Evolutionary conservation across 1,139 yeast species (phyloP), one percentile per base, ranked within the genome.

Genomic region (Geotrichum fermentans): DNA sequence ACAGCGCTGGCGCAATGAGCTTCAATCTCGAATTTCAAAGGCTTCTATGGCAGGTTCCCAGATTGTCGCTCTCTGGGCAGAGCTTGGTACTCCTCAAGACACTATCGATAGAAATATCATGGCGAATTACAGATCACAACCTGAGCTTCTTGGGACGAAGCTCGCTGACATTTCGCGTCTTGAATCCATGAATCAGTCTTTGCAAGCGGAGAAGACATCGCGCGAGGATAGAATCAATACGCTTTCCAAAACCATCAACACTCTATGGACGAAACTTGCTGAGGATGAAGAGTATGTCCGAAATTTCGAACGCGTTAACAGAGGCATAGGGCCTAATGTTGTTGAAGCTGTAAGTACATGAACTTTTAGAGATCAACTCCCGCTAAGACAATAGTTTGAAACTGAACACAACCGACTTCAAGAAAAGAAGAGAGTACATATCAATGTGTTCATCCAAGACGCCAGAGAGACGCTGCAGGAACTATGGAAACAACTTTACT

Each of bases 371-470:
- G 28, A 6, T 6, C 8, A 24, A 24, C 10, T 6, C 28, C 10
- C 6, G 10, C 28, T 10, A 6, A 24, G 10, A 24, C 28, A n/a
- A n/a, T n/a, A 24, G 41, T 77, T 79, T 55, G 75, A 78, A 52
- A 58, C 59, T 37, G 92, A 88, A 59, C 65, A 83, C 43, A 72
- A 71, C 24, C 73, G 85, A 51, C 71, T 90, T 33, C 73, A 77
- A 47, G 69, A 71, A 24, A 78, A 80, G 64, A 78, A 94, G 57
- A 74, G 80, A 16, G 76, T 79, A 51, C 77, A 76, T 55, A 78
- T 89, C 33, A 83, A 83, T 49, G 78, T 77, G 20, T 82, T 90
- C 54, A 83, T 90, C 13, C 62, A 70, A 13, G 83, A 80, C 43
- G 72, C 86, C 1, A 73, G 90, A 60, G 59, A 59, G 1, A 78